phyloP scores from a whole-genome alignment of 2,329 filamentous ascomycete species.

The Cytospora leucostoma region DNA sequence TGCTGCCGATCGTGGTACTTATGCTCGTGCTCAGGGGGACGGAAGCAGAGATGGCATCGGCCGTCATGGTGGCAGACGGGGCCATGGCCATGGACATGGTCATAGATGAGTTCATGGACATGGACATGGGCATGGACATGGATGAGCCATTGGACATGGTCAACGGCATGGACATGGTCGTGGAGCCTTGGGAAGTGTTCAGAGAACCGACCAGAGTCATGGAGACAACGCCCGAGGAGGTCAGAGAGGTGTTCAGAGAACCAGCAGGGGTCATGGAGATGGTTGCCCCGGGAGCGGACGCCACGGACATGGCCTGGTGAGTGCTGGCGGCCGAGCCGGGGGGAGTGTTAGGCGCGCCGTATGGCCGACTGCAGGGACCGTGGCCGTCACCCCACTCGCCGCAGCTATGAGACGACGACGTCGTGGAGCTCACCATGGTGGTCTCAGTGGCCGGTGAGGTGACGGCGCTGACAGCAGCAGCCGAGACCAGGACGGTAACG shows the following conservation, averaged over 20 bases:
- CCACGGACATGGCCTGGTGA: not conserved
- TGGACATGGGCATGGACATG: too few relatives aligned
- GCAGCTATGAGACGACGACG: conserved; percentile 9
- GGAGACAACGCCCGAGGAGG: not conserved
- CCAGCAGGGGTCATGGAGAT: not conserved
- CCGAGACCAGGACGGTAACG: not conserved
- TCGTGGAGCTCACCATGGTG: not conserved
- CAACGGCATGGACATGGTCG: not conserved
- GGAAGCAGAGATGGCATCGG: not conserved
- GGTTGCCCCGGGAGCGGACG: not conserved
- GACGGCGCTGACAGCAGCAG: conserved; percentile 6
- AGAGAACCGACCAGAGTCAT: not conserved
- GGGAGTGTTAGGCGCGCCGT: conserved; percentile 23
- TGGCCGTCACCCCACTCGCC: conserved; percentile 25
- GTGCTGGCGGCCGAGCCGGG: conserved; percentile 21
- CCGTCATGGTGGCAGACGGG: conserved; percentile 1
- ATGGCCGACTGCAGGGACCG: conserved; percentile 25
- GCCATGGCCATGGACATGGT: conserved; percentile 11
- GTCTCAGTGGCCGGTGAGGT: not conserved
- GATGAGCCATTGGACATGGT: too few relatives aligned
- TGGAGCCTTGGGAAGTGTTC: not conserved
- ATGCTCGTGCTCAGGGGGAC: not conserved
- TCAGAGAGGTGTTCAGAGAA: not conserved
- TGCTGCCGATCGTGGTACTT: not conserved
- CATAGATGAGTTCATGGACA: conserved; percentile 6